Base-by-base conservation (phyloP, 192 early-diverging fungal genomes). In the Podila horticola region DNA sequence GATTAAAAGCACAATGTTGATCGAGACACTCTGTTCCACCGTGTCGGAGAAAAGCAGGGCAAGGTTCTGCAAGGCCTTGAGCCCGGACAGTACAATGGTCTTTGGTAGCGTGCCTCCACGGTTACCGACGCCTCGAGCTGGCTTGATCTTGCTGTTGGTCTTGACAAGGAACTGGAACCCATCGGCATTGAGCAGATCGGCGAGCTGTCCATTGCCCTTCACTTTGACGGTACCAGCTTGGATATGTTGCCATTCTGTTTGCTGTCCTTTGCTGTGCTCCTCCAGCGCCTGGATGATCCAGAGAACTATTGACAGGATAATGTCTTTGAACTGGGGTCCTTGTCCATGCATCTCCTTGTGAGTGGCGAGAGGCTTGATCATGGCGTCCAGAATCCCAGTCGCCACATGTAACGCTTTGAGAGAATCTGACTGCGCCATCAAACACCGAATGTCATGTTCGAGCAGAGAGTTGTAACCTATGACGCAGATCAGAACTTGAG, bases 331-430 rank as follows among this genome's bases (percentile, higher is more conserved):
- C 15, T 45, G 48, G 4, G 63, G 19, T 24, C 72, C 72, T 28
- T 67, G 2, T 64, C 66, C 70, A 33, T 72, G 30, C 68, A 75
- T 68, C 65, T 75, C 69, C 0, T 62, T 50, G 8, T 11, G 52
- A 38, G 67, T 69, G 17, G 11, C 26, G n/a, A 76, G 31, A 3
- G 74, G 70, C 28, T 76, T 76, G 22, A 76, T 59, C 68, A 69
- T 66, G 3, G 69, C 55, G n/a, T 83, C 82, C 33, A 75, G 30
- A 52, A 83, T 83, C 13, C 70, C 71, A 4, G 72, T 75, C 0
- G 74, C 82, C 51, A 81, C 77, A 66, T 81, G 77, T 4, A 81
- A 36, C 7, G 77, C 77, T 50, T 81, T 81, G 22, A 81, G 48
- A 13, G 77, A 81, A 20, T 81, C 71, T 31, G 66, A 65, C 7